These are phyloP conservation scores for Paramecium primaurelia DNA, from an alignment of 73 alveolate species.

Conservation along the genomic window DNA sequence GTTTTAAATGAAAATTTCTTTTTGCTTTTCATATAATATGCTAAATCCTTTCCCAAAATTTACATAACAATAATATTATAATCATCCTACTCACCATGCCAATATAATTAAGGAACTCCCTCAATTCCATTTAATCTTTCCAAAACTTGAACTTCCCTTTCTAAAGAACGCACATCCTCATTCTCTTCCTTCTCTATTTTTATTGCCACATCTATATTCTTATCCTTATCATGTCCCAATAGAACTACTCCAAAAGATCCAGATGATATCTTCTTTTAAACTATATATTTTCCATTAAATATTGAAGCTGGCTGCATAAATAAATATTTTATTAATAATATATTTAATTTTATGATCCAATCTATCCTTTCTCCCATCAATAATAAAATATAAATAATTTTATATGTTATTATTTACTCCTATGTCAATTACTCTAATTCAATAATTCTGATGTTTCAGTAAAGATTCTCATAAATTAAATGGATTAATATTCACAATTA, in stretches of 20 bases:
- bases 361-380: neutral
- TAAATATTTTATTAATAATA: neutral
- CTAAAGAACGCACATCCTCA: conserved; percentile 55
- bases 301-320: neutral
- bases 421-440: no score
- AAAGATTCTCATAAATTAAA: neutral
- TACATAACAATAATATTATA: conserved; percentile 50
- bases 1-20: conserved; percentile 49
- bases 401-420: neutral
- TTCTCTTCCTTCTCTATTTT: conserved; percentile 62
- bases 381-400: neutral
- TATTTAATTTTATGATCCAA: neutral
- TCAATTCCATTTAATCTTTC: conserved; percentile 24
- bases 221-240: conserved; percentile 54
- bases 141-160: conserved; percentile 43
- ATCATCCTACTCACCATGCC: conserved; percentile 59
- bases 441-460: neutral
- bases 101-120: conserved; percentile 36
- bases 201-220: conserved; percentile 36
- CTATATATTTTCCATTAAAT: neutral
- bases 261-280: conserved; percentile 74
- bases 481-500: neutral
- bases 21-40: conserved; percentile 43
- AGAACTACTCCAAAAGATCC: conserved; percentile 87
- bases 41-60: conserved; percentile 46